Conservation (phyloP, 257 asterid genomes). For the Solanum appendiculatum region DNA sequence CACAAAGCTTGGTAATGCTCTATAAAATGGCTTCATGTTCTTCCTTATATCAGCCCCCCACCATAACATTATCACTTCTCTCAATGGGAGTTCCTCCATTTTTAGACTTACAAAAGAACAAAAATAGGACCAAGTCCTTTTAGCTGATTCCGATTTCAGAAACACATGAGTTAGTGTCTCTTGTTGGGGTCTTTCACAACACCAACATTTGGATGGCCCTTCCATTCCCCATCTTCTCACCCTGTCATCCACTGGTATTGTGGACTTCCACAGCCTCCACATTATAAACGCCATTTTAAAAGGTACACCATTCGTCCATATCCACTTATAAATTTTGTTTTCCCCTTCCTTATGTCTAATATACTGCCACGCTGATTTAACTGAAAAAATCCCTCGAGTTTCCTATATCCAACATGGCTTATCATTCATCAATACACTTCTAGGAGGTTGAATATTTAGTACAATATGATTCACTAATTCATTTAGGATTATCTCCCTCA, state of each 20-base stretch:
- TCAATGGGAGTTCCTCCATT: too few relatives aligned
- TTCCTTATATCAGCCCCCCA: too few relatives aligned
- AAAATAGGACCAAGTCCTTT: too few relatives aligned
- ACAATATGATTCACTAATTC: too few relatives aligned
- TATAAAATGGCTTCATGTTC: too few relatives aligned
- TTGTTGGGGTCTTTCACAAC: too few relatives aligned
- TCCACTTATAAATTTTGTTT: not conserved
- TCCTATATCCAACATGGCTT: not conserved
- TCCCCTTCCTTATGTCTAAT: not conserved
- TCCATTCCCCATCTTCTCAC: not conserved
- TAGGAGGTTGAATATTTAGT: not conserved
- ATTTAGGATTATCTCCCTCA: not conserved
- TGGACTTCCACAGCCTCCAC: not conserved
- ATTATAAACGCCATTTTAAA: not conserved
- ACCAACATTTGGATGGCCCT: not conserved
- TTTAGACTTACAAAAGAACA: too few relatives aligned
- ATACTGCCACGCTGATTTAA: not conserved
- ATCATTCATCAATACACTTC: not conserved
- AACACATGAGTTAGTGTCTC: too few relatives aligned
- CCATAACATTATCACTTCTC: too few relatives aligned
- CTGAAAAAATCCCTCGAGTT: fast-evolving
- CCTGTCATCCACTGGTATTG: not conserved
- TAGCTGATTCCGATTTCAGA: too few relatives aligned
- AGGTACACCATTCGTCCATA: not conserved
- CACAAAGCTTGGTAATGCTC: too few relatives aligned